Percentiles rank a stretch among this genome's conserved stretches.
phyloP scores from a whole-genome alignment of 2,329 filamentous ascomycete genomes.

The Cyanodermella asteris region DNA sequence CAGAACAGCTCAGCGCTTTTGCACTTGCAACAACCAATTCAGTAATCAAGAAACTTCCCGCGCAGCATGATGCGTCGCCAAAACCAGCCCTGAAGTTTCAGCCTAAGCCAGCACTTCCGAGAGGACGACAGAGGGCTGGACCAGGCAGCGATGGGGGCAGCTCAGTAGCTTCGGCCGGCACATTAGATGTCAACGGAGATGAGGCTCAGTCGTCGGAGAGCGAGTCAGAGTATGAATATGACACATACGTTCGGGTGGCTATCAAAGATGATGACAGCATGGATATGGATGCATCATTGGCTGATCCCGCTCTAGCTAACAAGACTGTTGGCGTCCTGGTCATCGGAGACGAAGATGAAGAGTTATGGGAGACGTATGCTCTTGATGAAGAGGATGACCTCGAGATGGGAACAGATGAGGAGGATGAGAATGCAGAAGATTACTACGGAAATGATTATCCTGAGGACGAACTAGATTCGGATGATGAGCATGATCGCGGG shows the following conservation, averaged over 20 bases:
- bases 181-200: too few relatives aligned
- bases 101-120: slow-evolving; percentile 6
- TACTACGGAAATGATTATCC: slow-evolving; percentile 29
- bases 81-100: slow-evolving; percentile 5
- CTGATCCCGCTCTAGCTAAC: slow-evolving; percentile 16
- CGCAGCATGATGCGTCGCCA: not conserved
- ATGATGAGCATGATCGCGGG: slow-evolving; percentile 23
- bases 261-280: not conserved
- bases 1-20: too few relatives aligned
- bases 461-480: slow-evolving; percentile 25
- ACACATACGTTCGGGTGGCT: too few relatives aligned
- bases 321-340: slow-evolving; percentile 23
- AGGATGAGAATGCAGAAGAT: slow-evolving; percentile 37
- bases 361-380: slow-evolving; percentile 34
- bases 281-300: not conserved
- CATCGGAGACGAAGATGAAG: slow-evolving; percentile 28
- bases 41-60: not conserved
- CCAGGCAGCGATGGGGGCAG: slow-evolving; percentile 7
- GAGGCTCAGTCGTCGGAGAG: too few relatives aligned
- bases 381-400: slow-evolving; percentile 30
- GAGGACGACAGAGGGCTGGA: slow-evolving; percentile 1
- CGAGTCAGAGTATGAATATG: too few relatives aligned
- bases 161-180: slow-evolving; percentile 1
- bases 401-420: slow-evolving; percentile 36
- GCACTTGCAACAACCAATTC: too few relatives aligned